phyloP scores from a whole-genome alignment of 2,329 filamentous ascomycete species.

The Diaporthe sp. region DNA sequence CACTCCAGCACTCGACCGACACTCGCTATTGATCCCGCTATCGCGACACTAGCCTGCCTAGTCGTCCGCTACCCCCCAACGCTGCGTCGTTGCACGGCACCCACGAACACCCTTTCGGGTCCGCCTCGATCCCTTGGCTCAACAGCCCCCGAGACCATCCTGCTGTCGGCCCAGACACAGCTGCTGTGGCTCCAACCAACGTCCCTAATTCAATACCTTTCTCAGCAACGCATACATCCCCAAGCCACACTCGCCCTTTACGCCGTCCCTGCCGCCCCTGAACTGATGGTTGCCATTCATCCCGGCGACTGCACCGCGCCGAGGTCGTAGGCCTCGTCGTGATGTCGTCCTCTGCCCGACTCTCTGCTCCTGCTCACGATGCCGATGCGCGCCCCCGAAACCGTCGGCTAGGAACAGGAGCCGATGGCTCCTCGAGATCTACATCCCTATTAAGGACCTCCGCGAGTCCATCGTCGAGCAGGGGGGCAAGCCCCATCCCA shows the following conservation, averaged over 20 bases:
- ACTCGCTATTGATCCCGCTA: constrained; percentile 30
- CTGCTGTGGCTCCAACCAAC: neutral
- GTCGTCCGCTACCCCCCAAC: neutral
- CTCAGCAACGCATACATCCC: neutral
- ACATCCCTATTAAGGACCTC: constrained; percentile 47
- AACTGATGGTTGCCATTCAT: constrained; percentile 47
- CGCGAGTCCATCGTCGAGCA: constrained; percentile 52
- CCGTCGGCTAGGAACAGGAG: constrained; percentile 58
- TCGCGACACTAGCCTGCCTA: constrained; percentile 31
- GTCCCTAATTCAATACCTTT: neutral
- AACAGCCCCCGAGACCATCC: constrained; percentile 11
- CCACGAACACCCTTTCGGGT: constrained; percentile 7
- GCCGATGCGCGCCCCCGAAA: constrained; percentile 65
- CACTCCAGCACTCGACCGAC: constrained; percentile 12
- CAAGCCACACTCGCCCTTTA: constrained; percentile 12
- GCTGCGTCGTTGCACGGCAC: neutral
- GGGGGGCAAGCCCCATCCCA: constrained; percentile 64
- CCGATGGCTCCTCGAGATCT: constrained; percentile 48
- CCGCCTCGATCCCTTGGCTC: constrained; percentile 26
- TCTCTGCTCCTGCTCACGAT: constrained; percentile 58
- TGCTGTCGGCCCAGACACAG: neutral
- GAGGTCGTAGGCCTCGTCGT: constrained; percentile 48
- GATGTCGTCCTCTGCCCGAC: constrained; percentile 61
- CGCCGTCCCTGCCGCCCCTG: constrained; percentile 30
- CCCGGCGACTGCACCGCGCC: constrained; percentile 46